Conservation (phyloP, 2,329 filamentous ascomycete species). For the Trichoderma sp. region DNA sequence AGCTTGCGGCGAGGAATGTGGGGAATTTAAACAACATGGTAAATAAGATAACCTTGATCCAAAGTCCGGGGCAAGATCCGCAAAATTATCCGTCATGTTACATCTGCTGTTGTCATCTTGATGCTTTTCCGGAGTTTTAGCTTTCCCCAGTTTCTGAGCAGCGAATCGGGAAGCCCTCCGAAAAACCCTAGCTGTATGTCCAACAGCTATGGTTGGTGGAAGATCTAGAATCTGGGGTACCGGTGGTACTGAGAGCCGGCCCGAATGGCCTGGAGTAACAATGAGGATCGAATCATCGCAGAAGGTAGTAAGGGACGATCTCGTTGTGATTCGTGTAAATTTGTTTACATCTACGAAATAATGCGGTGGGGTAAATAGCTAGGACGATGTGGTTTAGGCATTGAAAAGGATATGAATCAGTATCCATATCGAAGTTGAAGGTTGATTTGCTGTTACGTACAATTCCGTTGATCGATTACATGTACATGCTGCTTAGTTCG, state of each 20-base stretch:
- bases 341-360: not conserved
- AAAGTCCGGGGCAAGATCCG: not conserved
- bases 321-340: constrained; percentile 6
- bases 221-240: constrained; percentile 14
- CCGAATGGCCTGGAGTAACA: constrained; percentile 10
- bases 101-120: not conserved
- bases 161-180: constrained; percentile 6
- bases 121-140: not conserved
- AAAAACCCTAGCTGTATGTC: not conserved
- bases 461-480: not conserved
- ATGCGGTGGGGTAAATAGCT: not conserved
- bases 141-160: not conserved
- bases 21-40: not conserved
- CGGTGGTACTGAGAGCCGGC: constrained; percentile 11
- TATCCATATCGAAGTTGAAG: not conserved
- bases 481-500: not conserved
- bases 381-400: not conserved
- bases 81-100: constrained; percentile 10
- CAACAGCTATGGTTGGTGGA: constrained; percentile 16
- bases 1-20: not conserved
- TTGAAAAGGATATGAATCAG: not conserved
- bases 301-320: not conserved
- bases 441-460: not conserved
- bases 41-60: not conserved
- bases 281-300: not conserved